These are phyloP conservation scores for Ascochyta clinopodiicola DNA, from an alignment of 2,329 filamentous ascomycete species.

Conservation along the genomic window DNA sequence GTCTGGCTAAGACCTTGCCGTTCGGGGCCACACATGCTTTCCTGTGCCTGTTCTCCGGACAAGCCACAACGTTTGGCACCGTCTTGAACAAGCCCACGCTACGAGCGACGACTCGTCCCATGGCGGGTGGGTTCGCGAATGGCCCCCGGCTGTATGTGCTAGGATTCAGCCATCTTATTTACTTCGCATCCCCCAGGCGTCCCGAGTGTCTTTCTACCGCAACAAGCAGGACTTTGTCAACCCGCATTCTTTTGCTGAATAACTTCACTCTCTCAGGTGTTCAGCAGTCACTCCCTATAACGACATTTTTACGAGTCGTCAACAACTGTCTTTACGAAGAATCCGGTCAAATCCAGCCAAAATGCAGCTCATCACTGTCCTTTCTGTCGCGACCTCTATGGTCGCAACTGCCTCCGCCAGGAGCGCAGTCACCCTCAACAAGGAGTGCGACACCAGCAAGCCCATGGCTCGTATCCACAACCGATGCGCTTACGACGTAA, in stretches of 20 bases:
- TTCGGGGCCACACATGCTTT: conserved; percentile 31
- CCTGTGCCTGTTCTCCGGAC: conserved; percentile 36
- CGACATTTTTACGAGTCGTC: conserved; percentile 28
- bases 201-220: conserved; percentile 34
- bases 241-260: conserved; percentile 48
- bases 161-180: conserved; percentile 45
- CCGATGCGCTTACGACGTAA: conserved; percentile 46
- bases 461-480: conserved; percentile 45
- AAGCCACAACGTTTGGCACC: conserved; percentile 44
- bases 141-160: conserved; percentile 36
- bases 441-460: conserved; percentile 20
- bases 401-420: conserved; percentile 37
- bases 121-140: conserved; percentile 36
- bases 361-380: conserved; percentile 44
- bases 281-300: conserved; percentile 46
- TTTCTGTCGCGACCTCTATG: conserved; percentile 41
- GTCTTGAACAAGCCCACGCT: conserved; percentile 40
- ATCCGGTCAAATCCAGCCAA: conserved; percentile 26
- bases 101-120: conserved; percentile 45
- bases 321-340: conserved; percentile 24
- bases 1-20: conserved; percentile 25
- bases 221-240: conserved; percentile 48
- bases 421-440: conserved; percentile 26
- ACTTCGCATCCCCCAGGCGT: conserved; percentile 43
- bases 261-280: conserved; percentile 51